Evolutionary conservation across 139 green algal genomes (phyloP), one percentile per base, ranked within the genome.

Genomic region (Closterium sp.): DNA sequence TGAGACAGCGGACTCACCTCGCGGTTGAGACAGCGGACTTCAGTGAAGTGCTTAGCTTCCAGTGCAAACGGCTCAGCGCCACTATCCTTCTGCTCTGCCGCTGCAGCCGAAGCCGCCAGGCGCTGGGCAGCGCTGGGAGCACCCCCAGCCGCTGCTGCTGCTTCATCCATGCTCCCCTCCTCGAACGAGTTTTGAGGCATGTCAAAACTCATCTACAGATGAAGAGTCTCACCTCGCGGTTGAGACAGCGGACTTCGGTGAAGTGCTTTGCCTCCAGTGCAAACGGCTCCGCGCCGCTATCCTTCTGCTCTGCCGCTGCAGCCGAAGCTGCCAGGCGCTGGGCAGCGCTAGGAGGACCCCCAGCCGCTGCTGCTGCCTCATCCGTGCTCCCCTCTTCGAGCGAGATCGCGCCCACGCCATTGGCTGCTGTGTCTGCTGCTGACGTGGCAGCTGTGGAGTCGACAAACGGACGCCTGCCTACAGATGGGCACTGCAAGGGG

Each of bases 1-100:
- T 97, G 1, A 99, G 92, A 88, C 88, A 38, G 32, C 3, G 3
- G 38, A 17, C 38, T 50, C 11, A 50, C 38, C 38, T 50, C 38
- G 38, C 38, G 38, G 38, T 50, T 50, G 0, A 99, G 92, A 90
- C 89, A 92, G 27, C 89, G 89, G 13, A 85, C 32, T 96, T 99
- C 98, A 1, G 95, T 97, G 94, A 99, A 98, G 92, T 97, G 95
- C 93, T 97, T 97, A 27, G 98, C 97, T 94, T 99, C 97, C 0
- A 95, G 94, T 2, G 97, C 96, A 89, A 97, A 97, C 2, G 97
- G 97, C 86, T 95, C 93, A 10, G 93, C 42, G n/a, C n/a, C 31
- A 42, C 28, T 31, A 92, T 99, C 97, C 0, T 97, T 94, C 22
- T 50, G 42, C 31, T 88, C 93, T 2, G 86, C 62, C 30, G 85